Conservation (phyloP, 192 early-diverging fungal genomes). For the Endogone sp. region DNA sequence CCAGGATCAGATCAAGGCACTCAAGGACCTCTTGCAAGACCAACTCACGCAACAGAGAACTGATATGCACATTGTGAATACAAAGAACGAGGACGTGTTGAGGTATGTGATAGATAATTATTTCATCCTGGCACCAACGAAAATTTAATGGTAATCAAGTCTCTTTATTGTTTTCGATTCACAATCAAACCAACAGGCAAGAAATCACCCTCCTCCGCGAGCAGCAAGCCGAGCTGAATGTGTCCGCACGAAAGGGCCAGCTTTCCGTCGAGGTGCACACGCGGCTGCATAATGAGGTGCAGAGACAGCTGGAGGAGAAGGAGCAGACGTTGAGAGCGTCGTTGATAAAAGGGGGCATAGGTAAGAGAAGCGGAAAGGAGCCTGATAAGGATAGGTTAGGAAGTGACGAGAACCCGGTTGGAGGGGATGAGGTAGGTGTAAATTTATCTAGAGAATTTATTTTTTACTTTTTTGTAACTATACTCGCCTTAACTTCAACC, state of each 20-base stretch:
- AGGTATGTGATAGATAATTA: not conserved
- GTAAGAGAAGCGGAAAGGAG: no score
- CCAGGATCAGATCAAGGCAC: not conserved
- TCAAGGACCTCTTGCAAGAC: not conserved
- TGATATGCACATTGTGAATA: not conserved
- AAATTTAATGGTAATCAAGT: no score
- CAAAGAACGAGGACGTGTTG: not conserved
- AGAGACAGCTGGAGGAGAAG: not conserved
- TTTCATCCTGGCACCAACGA: no score
- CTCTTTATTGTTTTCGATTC: no score
- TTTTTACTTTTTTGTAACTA: no score
- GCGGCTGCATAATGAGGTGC: not conserved
- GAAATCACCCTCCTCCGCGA: not conserved
- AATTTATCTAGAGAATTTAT: no score
- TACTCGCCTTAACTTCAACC: no score
- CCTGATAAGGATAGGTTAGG: no score
- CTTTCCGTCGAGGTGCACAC: not conserved
- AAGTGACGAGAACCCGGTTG: no score
- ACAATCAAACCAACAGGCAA: not conserved
- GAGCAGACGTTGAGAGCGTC: not conserved
- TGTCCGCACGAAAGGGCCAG: not conserved
- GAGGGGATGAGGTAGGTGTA: not conserved
- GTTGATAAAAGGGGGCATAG: not conserved
- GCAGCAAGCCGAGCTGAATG: not conserved
- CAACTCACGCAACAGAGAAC: not conserved